Evolutionary conservation across 2,329 filamentous ascomycete species (phyloP).

Genomic region (Aspergillus felis): DNA sequence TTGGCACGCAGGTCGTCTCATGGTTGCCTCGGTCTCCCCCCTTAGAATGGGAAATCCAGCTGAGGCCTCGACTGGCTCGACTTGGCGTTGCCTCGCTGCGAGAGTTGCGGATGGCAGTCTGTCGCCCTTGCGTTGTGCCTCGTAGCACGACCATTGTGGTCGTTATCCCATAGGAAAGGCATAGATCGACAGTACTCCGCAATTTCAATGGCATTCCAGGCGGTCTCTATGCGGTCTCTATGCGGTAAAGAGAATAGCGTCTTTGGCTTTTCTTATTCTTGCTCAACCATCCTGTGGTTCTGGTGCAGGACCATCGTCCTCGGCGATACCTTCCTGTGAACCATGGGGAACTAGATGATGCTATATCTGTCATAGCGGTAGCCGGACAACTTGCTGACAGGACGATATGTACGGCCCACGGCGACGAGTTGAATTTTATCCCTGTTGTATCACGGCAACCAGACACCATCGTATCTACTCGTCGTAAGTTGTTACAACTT

Average conservation of each 20-base stretch:
- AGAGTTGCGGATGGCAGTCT: not conserved
- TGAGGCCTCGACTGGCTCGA: not conserved
- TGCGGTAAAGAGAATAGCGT: not conserved
- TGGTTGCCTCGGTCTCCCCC: not conserved
- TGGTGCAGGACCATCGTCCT: not conserved
- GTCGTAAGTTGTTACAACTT: not conserved
- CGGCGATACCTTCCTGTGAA: not conserved
- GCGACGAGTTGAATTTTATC: not conserved
- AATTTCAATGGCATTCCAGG: not conserved
- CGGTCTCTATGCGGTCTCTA: not conserved
- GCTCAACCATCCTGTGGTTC: not conserved
- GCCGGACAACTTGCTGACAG: not conserved
- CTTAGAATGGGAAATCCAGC: not conserved
- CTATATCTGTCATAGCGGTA: not conserved
- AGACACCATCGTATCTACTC: not conserved
- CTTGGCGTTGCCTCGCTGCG: not conserved
- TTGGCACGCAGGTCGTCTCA: not conserved
- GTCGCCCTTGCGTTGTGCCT: not conserved
- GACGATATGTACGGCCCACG: not conserved
- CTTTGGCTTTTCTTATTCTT: not conserved
- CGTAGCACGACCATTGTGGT: not conserved
- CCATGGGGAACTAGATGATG: not conserved
- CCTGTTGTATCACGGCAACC: not conserved
- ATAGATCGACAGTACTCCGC: not conserved
- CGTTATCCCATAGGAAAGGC: not conserved